Conservation (phyloP, 2,329 filamentous ascomycete species). For the Endothia cerciana region DNA sequence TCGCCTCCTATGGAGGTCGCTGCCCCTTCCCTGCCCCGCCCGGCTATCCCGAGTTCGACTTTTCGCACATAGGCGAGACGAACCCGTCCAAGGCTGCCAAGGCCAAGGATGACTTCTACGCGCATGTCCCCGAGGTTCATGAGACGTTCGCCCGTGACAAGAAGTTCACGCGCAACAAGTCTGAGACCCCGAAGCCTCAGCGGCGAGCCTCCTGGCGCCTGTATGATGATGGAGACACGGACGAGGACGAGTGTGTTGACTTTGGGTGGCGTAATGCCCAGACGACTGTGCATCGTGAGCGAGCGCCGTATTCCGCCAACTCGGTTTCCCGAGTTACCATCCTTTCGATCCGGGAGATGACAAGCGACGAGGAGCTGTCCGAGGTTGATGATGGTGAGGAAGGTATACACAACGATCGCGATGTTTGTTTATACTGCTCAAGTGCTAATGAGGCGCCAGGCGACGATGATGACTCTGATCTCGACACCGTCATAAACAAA, state of each 20-base stretch:
- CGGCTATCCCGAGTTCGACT: conserved; percentile 19
- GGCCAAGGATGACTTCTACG: conserved; percentile 4
- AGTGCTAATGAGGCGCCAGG: not conserved
- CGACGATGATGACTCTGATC: conserved; percentile 4
- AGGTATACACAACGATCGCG: conserved; percentile 1
- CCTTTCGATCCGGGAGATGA: conserved; percentile 27
- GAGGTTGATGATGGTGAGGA: conserved; percentile 3
- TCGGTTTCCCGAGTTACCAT: conserved; percentile 21
- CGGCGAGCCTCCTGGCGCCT: conserved; percentile 19
- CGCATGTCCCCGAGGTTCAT: conserved; percentile 16
- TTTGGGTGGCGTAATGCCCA: conserved; percentile 21
- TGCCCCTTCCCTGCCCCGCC: not conserved
- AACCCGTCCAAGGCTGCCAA: not conserved
- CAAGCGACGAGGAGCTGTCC: conserved; percentile 18
- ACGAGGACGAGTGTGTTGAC: not conserved
- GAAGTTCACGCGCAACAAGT: conserved; percentile 16
- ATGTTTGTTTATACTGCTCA: not conserved
- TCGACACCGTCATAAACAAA: conserved; percentile 7
- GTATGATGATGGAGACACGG: conserved; percentile 25
- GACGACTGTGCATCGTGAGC: conserved; percentile 24
- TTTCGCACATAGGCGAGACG: conserved; percentile 14
- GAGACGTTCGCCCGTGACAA: not conserved
- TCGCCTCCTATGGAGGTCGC: not conserved
- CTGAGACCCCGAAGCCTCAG: not conserved
- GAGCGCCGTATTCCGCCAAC: not conserved